Evolutionary conservation across 140 eudicot species (phyloP).

Genomic region (Erigeron philadelphicus): DNA sequence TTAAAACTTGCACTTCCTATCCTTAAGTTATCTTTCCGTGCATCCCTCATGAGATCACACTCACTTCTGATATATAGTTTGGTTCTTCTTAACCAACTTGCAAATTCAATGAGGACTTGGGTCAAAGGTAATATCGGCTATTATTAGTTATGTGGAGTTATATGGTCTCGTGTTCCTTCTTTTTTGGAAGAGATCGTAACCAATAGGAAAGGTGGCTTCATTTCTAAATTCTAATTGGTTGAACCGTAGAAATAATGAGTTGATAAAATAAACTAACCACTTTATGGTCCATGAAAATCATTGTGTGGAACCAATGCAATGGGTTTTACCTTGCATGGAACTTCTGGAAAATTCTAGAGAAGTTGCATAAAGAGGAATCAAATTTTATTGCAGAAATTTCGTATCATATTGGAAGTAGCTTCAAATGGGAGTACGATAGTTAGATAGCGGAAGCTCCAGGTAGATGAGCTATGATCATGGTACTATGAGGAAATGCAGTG

Average conservation of each 20-base stretch:
- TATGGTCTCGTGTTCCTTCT: too few species aligned
- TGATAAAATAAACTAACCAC: too few species aligned
- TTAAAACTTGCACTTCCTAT: slow-evolving; percentile 6
- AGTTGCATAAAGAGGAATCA: background rate
- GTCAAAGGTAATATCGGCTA: background rate
- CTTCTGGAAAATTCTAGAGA: slow-evolving; percentile 7
- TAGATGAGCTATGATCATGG: slow-evolving; percentile 12
- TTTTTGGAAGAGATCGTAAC: too few species aligned
- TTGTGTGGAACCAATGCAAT: too few species aligned
- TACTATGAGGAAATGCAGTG: background rate
- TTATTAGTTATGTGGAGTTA: too few species aligned
- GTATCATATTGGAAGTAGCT: slow-evolving; percentile 9
- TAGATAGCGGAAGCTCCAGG: slow-evolving; percentile 1
- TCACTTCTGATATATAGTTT: slow-evolving; percentile 5
- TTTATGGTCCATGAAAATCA: too few species aligned
- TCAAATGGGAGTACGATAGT: slow-evolving; percentile 9
- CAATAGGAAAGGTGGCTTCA: too few species aligned
- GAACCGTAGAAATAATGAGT: too few species aligned
- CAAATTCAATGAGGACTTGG: background rate
- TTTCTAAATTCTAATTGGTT: too few species aligned
- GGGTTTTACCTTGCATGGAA: background rate
- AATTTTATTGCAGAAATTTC: background rate
- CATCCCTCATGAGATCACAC: slow-evolving; percentile 2
- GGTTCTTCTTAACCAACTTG: background rate
- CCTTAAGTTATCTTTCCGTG: background rate